Conservation (phyloP, 768 basidiomycete species). For the Phylloporus scabripes region DNA sequence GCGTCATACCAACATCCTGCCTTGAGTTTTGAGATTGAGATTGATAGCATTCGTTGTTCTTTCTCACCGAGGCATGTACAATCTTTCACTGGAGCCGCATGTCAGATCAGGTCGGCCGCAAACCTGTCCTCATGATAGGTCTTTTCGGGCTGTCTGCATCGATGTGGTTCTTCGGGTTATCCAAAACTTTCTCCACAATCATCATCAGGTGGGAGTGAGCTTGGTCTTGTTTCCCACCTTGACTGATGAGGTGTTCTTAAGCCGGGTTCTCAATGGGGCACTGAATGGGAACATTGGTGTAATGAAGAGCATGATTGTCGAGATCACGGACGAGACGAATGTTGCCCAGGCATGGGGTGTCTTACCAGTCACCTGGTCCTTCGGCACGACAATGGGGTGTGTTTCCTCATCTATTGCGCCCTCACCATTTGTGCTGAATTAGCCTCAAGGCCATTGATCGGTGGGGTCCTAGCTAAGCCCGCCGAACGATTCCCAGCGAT, state of each 20-base stretch:
- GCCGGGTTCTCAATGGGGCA: slow-evolving; percentile 43
- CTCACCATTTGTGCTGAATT: slow-evolving; percentile 2
- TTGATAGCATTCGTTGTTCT: slow-evolving; percentile 43
- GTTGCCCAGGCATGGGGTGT: slow-evolving; percentile 46
- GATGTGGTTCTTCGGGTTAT: slow-evolving; percentile 46
- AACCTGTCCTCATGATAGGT: slow-evolving; percentile 42
- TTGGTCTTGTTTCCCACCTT: neutral
- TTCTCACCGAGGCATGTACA: slow-evolving; percentile 43
- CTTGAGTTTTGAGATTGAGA: neutral
- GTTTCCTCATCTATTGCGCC: slow-evolving; percentile 8
- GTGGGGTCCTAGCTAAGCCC: slow-evolving; percentile 59
- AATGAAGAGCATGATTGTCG: slow-evolving; percentile 42
- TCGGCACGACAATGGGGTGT: slow-evolving; percentile 40
- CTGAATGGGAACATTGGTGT: slow-evolving; percentile 54
- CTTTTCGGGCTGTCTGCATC: slow-evolving; percentile 41
- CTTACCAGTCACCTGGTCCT: slow-evolving; percentile 47
- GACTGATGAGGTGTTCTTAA: slow-evolving; percentile 10
- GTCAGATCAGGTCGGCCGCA: slow-evolving; percentile 47
- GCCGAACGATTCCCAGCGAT: slow-evolving; percentile 57
- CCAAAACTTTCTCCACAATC: slow-evolving; percentile 41
- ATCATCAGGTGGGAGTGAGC: slow-evolving; percentile 32
- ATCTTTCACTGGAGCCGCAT: slow-evolving; percentile 46
- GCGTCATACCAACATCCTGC: neutral
- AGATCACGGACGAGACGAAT: slow-evolving; percentile 36
- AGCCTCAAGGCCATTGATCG: slow-evolving; percentile 55